Evolutionary conservation across 2,329 filamentous ascomycete species (phyloP).

Genomic region (Phyllosticta citribraziliensis): DNA sequence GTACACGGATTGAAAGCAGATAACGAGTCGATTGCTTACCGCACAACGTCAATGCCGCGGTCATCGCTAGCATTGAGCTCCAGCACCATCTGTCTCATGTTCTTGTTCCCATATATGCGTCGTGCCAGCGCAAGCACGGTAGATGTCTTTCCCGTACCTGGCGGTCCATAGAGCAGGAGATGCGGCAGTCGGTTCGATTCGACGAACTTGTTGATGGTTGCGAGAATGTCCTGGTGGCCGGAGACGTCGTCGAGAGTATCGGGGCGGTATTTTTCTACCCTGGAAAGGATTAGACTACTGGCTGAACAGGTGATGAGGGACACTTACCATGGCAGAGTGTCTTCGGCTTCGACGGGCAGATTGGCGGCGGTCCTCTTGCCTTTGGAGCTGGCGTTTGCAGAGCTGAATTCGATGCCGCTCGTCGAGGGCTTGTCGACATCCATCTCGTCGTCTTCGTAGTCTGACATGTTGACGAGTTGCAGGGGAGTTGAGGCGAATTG

Average conservation of each 20-base stretch:
- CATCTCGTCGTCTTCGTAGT: conserved; percentile 56
- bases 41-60: conserved; percentile 92
- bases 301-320: not conserved
- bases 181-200: conserved; percentile 90
- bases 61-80: conserved; percentile 97
- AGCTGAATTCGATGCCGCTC: conserved; percentile 56
- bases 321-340: conserved; percentile 78
- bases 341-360: conserved; percentile 84
- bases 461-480: conserved; percentile 35
- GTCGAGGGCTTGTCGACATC: conserved; percentile 52
- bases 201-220: conserved; percentile 96
- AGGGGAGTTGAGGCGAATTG: not conserved
- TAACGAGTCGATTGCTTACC: conserved; percentile 23
- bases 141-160: conserved; percentile 94
- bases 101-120: conserved; percentile 81
- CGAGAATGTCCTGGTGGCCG: conserved; percentile 92
- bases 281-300: conserved; percentile 22
- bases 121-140: conserved; percentile 89
- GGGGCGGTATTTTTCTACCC: conserved; percentile 96
- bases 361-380: conserved; percentile 91
- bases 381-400: conserved; percentile 60
- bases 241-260: conserved; percentile 84
- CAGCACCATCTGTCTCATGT: conserved; percentile 96
- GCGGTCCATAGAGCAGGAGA: conserved; percentile 90
- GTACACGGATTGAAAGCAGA: too few species aligned